Base-by-base conservation (phyloP, 176 grass and related monocot species). In the Oryza longistaminata region DNA sequence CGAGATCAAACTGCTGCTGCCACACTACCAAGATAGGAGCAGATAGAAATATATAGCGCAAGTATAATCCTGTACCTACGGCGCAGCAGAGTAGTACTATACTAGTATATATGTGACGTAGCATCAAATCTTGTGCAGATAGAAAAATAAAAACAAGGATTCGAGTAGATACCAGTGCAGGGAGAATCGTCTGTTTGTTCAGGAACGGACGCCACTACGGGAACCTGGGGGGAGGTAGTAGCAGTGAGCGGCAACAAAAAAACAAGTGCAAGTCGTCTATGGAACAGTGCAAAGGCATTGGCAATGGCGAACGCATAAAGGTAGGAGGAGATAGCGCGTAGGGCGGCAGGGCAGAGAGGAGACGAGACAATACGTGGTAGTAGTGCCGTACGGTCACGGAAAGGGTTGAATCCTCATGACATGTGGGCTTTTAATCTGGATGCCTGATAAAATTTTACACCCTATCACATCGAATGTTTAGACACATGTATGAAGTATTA, bases 41-140 rank as follows among this genome's bases (percentile, higher is more conserved):
- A 31, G 29, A 31, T 43, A 2, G 9, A 43, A 53, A 16, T 17
- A 19, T 53, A 19, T 61, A 22, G 7, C 0, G 7, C 7, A 19
- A 61, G 78, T 60, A 81, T 52, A 87, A 55, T 72, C 83, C 37
- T 31, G 4, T 9, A 39, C 70, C 78, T 72, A 67, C 73, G 72
- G 72, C 65, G 52, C 24, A 77, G 75, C 71, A 14, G 7, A 65
- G 52, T 70, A 49, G 46, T 15, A 37, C 35, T 37, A 15, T 49
- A 49, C 2, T 50, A 19, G 52, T 21, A 58, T 58, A n/a, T n/a
- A 58, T 21, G 52, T 55, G 52, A 22, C 10, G 45, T 42, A 64
- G 79, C 74, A 73, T 86, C 60, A 39, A 78, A 78, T 12, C 73
- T 55, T 73, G 88, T 6, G 83, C 73, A 0, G 71, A 26, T 27